A percentile compares a stretch with the other conserved stretches of the same genome.
phyloP scores from a whole-genome alignment of 2,329 filamentous ascomycete species.

The Dothideomycetidae sp. region DNA sequence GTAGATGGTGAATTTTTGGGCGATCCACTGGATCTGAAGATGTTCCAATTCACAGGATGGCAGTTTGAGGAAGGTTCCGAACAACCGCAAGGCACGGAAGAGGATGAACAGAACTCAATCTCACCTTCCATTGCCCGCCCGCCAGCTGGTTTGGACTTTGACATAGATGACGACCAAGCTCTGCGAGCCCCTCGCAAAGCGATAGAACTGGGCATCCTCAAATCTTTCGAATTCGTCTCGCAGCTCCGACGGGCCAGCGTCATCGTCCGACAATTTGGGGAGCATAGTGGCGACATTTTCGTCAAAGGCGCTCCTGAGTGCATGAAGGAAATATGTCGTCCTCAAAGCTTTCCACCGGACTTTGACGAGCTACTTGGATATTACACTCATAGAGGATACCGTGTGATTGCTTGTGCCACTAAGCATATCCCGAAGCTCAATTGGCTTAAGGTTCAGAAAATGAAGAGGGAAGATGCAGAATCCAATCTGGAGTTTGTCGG shows the following conservation, averaged over 20 bases:
- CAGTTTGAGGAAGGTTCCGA: conserved; percentile 78
- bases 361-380: conserved; percentile 79
- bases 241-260: conserved; percentile 86
- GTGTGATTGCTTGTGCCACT: conserved; percentile 88
- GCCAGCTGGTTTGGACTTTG: conserved; percentile 47
- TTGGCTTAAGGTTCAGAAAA: conserved; percentile 90
- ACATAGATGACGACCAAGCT: conserved; percentile 36
- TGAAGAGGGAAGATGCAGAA: conserved; percentile 76
- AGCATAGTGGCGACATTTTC: conserved; percentile 71
- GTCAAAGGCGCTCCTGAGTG: conserved; percentile 96
- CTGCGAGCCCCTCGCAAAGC: conserved; percentile 34
- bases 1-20: conserved; percentile 83
- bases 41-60: conserved; percentile 97
- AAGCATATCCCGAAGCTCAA: conserved; percentile 77
- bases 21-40: conserved; percentile 89
- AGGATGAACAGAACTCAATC: conserved; percentile 61
- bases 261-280: conserved; percentile 75
- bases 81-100: conserved; percentile 43
- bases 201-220: conserved; percentile 79
- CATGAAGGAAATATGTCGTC: conserved; percentile 81
- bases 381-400: conserved; percentile 91
- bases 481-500: conserved; percentile 73
- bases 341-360: conserved; percentile 71
- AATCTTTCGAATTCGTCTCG: conserved; percentile 88
- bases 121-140: conserved; percentile 82